Base-by-base conservation (phyloP, 2,329 filamentous ascomycete species). In the Botrytis fragariae region DNA sequence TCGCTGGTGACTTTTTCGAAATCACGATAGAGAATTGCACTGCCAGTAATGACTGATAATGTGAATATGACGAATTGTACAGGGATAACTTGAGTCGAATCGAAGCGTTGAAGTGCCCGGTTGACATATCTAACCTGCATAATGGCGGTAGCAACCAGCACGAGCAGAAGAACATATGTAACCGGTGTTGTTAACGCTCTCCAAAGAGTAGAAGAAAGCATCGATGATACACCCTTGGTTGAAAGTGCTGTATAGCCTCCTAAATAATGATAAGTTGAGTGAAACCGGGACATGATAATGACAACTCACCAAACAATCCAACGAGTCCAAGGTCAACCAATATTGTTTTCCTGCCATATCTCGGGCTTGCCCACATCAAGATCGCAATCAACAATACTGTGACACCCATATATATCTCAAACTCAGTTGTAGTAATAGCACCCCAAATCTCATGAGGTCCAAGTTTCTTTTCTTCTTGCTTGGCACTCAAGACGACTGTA, bases 41-140 rank as follows among this genome's bases (percentile, higher is more conserved):
- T 98, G 73, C 96, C 96, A 69, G 97, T 87, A 78, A 99, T 98
- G 75, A 98, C 96, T 9, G 93, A 97, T 12, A 99, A 86, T 0
- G 96, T 99, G 82, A 99, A 99, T 76, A 97, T 89, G 68, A 99
- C 96, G 79, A 99, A 99, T 80, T 99, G 96, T 22, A 96, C 96
- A 0, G 96, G 96, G 76, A 99, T 99, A 77, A 99, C 96, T 81
- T 98, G 94, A 0, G 96, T 99, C 10, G 96, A 97, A 82, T 98
- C 94, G 84, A 98, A 99, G 64, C 93, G 90, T 81, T 98, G 95
- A 70, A 99, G 86, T 1, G 92, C 91, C 69, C 89, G 93, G 84
- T 98, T 99, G 81, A 99, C 89, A 81, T 98, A 99, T 81, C 94
- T 95, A 78, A 99, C 95, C 83, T 99, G 96, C 92, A 98, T 94